Base-by-base conservation (phyloP, 1,284 basidiomycete genomes). In the Melampsora occidentalis region DNA sequence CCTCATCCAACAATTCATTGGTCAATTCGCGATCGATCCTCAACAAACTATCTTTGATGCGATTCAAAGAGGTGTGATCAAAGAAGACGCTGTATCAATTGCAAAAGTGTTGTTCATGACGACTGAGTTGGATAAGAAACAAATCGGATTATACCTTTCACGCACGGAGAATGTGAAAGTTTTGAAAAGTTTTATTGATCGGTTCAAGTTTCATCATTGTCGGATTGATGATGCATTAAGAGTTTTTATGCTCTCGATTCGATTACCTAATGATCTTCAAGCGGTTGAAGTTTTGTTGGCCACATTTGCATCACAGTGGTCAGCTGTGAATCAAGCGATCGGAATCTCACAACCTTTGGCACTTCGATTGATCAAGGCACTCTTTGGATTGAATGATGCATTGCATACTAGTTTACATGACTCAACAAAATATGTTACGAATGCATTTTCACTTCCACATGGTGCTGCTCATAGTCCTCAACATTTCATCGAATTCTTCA, bases 211-310 rank as follows among this genome's bases (percentile, higher is more conserved):
- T 81, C 85, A 86, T 0, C 90, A 91, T 2, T 85, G 97, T 61
- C 87, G 91, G 78, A 89, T 98, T 79, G 94, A 98, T 84, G 90
- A 90, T 77, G 93, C 94, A 4, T 85, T 99, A 73, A 89, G 97
- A 53, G 88, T 91, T 67, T 94, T 98, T 84, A 84, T 98, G 75
- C 87, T 94, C 80, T 89, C 93, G 28, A 83, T 98, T 71, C 87
- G 91, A 80, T 83, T 93, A 49, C 89, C 92, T 18, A 82, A 85
- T 31, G 87, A 88, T 62, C 80, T 83, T 48, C 87, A 88, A 78
- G 85, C 92, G 1, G 86, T 92, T 51, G 94, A 97, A 82, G 82
- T 83, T 31, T 80, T 88, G 28, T 83, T 89, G 35, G 79, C 83
- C 22, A 88, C 90, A 12, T 95, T 99, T 81, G 91, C 94, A 7